phyloP scores from a whole-genome alignment of 2,329 filamentous ascomycete species.

The Plenodomus tracheiphilus region DNA sequence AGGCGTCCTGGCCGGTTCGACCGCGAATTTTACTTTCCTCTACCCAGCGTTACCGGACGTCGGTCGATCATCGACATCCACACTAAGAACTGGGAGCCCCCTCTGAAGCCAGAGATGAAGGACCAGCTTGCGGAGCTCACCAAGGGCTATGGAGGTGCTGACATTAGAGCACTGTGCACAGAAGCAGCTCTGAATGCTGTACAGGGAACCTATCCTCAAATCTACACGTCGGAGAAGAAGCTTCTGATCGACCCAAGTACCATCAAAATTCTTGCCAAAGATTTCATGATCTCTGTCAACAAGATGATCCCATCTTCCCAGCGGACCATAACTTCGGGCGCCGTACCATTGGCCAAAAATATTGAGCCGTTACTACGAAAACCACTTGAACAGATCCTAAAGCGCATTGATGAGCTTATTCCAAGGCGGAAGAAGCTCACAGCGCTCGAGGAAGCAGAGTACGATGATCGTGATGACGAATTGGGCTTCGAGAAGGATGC shows the following conservation, averaged over 20 bases:
- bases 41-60: constrained; percentile 79
- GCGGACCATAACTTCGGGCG: constrained; percentile 81
- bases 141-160: constrained; percentile 95
- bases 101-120: constrained; percentile 76
- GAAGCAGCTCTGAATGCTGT: constrained; percentile 96
- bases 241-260: constrained; percentile 82
- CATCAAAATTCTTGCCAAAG: constrained; percentile 85
- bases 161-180: constrained; percentile 90
- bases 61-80: constrained; percentile 92
- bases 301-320: constrained; percentile 96
- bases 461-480: constrained; percentile 80
- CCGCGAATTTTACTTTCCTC: constrained; percentile 95
- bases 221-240: constrained; percentile 89
- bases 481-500: constrained; percentile 84
- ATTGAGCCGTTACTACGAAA: constrained; percentile 80
- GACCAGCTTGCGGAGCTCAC: constrained; percentile 81
- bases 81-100: constrained; percentile 86
- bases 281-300: constrained; percentile 97
- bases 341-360: constrained; percentile 74
- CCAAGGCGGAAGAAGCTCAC: constrained; percentile 85
- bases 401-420: constrained; percentile 72
- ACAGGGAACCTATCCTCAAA: constrained; percentile 93
- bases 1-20: constrained; percentile 93
- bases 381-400: constrained; percentile 71
- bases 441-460: constrained; percentile 92